Evolutionary conservation across 768 basidiomycete species (phyloP), one percentile per base, ranked within the genome.

Genomic region (Leccinum disarticulatum): DNA sequence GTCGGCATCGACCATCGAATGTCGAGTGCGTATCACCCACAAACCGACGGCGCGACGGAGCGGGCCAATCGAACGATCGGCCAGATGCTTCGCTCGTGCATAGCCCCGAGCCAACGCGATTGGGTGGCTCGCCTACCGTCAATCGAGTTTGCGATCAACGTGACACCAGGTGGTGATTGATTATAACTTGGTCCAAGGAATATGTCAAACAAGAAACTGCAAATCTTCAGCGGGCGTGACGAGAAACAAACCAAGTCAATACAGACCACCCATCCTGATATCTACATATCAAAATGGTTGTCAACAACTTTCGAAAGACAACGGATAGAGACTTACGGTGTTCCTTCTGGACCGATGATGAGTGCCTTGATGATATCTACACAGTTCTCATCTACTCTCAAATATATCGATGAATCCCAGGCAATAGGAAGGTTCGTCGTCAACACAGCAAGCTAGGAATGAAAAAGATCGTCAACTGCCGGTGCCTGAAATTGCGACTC

Each of bases 381-480:
- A 13, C 94, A 85, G 15, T 84, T 87, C 76, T 97, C 95, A 70
- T 98, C 95, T 4, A 96, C 94, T 54, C 91, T 83, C 59, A 98
- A 75, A 76, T 96, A 97, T 63, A 98, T 88, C 1, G 93, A 95
- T 5, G 95, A 96, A 67, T 93, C 87, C 91, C 93, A 97, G 6
- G 92, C 88, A 14, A 93, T 88, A n/a, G 95, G 95, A 27, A 98
- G 78, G 70, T 94, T 95, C 11, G 93, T 95, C 3, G 94, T 94
- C 55, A 98, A 81, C 41, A 95, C 92, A 2, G 95, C 94, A 61
- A 97, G 86, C 93, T 94, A 43, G 62, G n/a, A 60, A 61, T 53
- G 36, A 55, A 57, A 33, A 61, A 36, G 64, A 17, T 64, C 56
- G 60, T 64, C 7, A 59, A 58, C 14, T 28, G 9, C 54, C 19